These are phyloP conservation scores for Naematelia aurantialba DNA, from an alignment of 768 basidiomycete species.

Conservation along the genomic window DNA sequence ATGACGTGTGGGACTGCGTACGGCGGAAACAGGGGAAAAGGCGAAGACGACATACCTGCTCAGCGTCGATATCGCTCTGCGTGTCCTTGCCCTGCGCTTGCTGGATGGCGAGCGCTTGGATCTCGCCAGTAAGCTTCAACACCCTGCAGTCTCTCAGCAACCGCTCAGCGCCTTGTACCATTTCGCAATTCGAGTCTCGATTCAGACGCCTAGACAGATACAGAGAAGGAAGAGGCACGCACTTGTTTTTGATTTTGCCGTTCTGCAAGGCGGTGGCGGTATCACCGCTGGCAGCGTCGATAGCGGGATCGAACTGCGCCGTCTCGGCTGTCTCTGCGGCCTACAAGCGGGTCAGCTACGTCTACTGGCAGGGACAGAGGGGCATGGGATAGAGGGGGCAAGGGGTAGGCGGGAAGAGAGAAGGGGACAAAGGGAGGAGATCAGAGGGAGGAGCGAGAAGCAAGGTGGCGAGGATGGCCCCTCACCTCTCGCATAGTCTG, in stretches of 20 bases:
- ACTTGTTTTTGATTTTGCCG: constrained; percentile 28
- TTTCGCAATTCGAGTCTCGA: background rate
- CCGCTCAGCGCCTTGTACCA: background rate
- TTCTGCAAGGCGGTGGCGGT: constrained; percentile 13
- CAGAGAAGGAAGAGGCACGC: background rate
- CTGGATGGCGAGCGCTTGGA: constrained; percentile 13
- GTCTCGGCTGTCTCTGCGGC: constrained; percentile 21
- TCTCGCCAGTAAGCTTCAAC: constrained; percentile 17
- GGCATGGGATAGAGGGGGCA: background rate
- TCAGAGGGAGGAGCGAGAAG: background rate
- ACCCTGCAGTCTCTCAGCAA: no score
- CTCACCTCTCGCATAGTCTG: constrained; percentile 20
- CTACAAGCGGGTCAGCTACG: background rate
- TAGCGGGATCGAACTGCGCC: constrained; percentile 15
- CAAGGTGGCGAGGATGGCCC: background rate
- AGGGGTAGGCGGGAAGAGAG: background rate
- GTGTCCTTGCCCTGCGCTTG: constrained; percentile 15
- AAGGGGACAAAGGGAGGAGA: background rate
- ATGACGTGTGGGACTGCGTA: background rate
- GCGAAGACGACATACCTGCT: constrained; percentile 9
- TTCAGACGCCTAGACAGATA: no score
- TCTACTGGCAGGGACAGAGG: background rate
- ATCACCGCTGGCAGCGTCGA: constrained; percentile 13
- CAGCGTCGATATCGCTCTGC: constrained; percentile 8
- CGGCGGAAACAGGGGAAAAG: no score